phyloP scores from a whole-genome alignment of 2,329 filamentous ascomycete species.

The Dendryphion nanum region DNA sequence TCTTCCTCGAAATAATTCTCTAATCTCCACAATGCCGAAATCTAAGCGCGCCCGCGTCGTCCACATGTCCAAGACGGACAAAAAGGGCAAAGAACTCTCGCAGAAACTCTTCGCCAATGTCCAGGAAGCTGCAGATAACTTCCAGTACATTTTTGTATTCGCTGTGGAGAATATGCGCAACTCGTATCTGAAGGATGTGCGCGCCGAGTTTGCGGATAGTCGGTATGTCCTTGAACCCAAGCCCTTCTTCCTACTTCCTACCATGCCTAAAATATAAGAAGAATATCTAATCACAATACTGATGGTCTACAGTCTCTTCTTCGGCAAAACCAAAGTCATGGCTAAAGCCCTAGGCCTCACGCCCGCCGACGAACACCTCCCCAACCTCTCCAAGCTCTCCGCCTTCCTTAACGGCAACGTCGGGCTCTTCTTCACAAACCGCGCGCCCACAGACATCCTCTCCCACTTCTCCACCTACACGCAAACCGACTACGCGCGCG shows the following conservation, averaged over 20 bases:
- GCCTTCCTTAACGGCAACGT: constrained; percentile 76
- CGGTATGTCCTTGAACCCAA: constrained; percentile 68
- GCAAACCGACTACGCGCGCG: constrained; percentile 86
- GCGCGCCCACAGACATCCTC: constrained; percentile 64
- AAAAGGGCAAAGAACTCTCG: constrained; percentile 90
- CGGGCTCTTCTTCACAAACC: constrained; percentile 87
- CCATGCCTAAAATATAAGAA: background rate
- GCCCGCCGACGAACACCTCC: constrained; percentile 74
- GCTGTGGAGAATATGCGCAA: constrained; percentile 97
- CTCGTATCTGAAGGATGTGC: constrained; percentile 88
- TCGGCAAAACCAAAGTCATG: constrained; percentile 99
- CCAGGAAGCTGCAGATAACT: constrained; percentile 78
- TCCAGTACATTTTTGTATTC: constrained; percentile 92
- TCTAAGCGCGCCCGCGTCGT: constrained; percentile 90
- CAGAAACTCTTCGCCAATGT: constrained; percentile 85
- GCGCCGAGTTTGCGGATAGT: constrained; percentile 79
- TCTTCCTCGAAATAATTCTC: too few species aligned
- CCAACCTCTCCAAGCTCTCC: constrained; percentile 70
- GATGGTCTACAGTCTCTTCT: constrained; percentile 59
- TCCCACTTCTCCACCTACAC: constrained; percentile 71
- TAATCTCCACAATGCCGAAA: constrained; percentile 76
- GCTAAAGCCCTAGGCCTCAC: constrained; percentile 83
- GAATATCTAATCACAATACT: background rate
- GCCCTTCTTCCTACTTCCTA: too few species aligned
- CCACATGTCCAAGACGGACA: constrained; percentile 85